These are phyloP conservation scores for Cladosporium phlei DNA, from an alignment of 2,329 filamentous ascomycete species.

Conservation along the genomic window DNA sequence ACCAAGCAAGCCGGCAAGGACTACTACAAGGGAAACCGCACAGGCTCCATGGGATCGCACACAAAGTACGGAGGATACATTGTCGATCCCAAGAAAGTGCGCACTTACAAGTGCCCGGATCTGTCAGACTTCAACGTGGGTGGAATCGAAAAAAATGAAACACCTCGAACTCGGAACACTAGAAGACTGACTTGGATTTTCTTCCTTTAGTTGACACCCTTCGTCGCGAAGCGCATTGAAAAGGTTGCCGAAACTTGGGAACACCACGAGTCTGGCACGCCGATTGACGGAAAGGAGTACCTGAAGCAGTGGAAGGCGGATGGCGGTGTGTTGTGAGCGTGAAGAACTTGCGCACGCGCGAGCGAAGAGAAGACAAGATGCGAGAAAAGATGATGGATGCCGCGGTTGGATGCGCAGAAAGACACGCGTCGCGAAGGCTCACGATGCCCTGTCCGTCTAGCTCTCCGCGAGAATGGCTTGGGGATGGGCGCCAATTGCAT, in stretches of 20 bases:
- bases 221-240: conserved; percentile 61
- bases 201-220: conserved; percentile 66
- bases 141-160: too few species aligned
- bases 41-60: conserved; percentile 80
- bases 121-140: conserved; percentile 67
- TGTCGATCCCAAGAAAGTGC: conserved; percentile 81
- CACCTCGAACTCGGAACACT: too few species aligned
- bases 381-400: too few species aligned
- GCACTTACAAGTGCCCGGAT: conserved; percentile 79
- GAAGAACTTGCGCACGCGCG: too few species aligned
- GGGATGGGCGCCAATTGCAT: too few species aligned
- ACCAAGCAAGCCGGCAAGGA: conserved; percentile 91
- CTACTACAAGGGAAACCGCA: conserved; percentile 94
- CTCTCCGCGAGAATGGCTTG: too few species aligned
- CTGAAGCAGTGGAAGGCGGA: conserved; percentile 32
- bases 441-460: too few species aligned
- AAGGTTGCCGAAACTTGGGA: conserved; percentile 50
- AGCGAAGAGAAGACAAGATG: too few species aligned
- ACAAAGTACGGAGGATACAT: conserved; percentile 78
- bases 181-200: too few species aligned
- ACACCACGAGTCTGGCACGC: conserved; percentile 22
- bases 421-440: too few species aligned
- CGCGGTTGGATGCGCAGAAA: too few species aligned
- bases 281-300: conserved; percentile 31
- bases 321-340: conserved; percentile 28